Evolutionary conservation across 257 asterid species (phyloP), one percentile per base, ranked within the genome.

Genomic region (Gentiana macrophylla): DNA sequence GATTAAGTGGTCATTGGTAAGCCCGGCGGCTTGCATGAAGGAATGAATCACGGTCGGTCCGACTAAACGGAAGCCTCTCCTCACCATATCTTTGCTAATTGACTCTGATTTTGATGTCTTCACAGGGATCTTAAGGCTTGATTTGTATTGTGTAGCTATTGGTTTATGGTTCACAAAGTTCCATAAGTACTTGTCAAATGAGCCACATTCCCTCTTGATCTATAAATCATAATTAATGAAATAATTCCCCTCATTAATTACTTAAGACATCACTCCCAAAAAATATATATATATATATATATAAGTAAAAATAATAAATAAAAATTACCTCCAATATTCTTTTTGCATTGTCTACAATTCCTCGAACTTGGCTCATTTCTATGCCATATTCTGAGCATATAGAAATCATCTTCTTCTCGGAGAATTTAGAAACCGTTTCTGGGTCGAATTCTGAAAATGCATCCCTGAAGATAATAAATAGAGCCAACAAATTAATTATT

Each of bases 1-100:
- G 74, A 77, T 64, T 32, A 86, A 62, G 66, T 86, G 95, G 83
- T 86, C 94, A 66, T 83, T 86, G 69, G 86, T 83, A 60, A 86
- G 91, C 41, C 95, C 95, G 33, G 86, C 88, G 0, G 94, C 95
- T 69, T 86, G 94, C 94, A 86, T 83, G 81, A 86, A 83, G 36
- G 95, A 86, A 79, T 81, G 84, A 47, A 86, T 72, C 4, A 83
- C 90, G 2, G 87, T 83, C 33, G 94, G 94, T 3, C 95, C 95
- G 37, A 83, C 94, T 10, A 69, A 76, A 13, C 95, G 76, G 77
- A 86, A 81, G 0, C 95, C 95, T 50, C 90, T 81, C 59, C 67
- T 70, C 55, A 86, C 90, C 95, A 81, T 80, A 78, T 84, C 90
- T 71, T 86, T 86, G 83, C 95, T 86, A 48, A 86, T 83, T 52